phyloP scores from a whole-genome alignment of 78 protist species.

The Bigelowiella natans region DNA sequence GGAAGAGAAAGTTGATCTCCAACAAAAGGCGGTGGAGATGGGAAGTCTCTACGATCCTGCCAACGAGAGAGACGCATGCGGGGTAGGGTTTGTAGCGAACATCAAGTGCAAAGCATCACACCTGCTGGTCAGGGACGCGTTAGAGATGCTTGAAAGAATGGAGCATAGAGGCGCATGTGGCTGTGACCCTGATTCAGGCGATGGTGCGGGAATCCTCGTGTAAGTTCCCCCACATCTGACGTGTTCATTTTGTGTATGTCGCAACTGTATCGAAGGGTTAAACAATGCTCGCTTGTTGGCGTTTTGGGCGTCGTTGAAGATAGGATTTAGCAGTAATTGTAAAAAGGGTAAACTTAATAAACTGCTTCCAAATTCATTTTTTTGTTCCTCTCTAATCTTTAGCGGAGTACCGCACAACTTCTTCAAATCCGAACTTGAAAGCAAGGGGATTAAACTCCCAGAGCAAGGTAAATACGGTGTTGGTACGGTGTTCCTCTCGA shows the following conservation, averaged over 20 bases:
- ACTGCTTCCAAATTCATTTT: too few relatives aligned
- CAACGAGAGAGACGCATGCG: not conserved
- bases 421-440: not conserved
- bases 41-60: not conserved
- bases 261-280: not conserved
- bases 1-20: not conserved
- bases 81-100: not conserved
- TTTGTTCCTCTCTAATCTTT: too few relatives aligned
- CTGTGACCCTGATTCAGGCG: constrained; percentile 28
- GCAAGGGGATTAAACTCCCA: not conserved
- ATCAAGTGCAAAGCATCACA: not conserved
- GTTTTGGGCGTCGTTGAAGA: too few relatives aligned
- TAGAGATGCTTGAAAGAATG: constrained; percentile 21
- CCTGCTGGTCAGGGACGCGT: not conserved
- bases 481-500: not conserved
- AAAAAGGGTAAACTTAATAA: too few relatives aligned
- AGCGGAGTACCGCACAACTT: not conserved
- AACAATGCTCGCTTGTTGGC: too few relatives aligned
- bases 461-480: not conserved
- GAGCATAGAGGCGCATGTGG: constrained; percentile 41
- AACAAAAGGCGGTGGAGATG: not conserved
- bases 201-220: constrained; percentile 33
- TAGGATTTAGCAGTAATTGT: too few relatives aligned
- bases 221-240: not conserved
- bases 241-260: not conserved